phyloP scores from a whole-genome alignment of 768 basidiomycete genomes.

The Gymnopilus dilepis region DNA sequence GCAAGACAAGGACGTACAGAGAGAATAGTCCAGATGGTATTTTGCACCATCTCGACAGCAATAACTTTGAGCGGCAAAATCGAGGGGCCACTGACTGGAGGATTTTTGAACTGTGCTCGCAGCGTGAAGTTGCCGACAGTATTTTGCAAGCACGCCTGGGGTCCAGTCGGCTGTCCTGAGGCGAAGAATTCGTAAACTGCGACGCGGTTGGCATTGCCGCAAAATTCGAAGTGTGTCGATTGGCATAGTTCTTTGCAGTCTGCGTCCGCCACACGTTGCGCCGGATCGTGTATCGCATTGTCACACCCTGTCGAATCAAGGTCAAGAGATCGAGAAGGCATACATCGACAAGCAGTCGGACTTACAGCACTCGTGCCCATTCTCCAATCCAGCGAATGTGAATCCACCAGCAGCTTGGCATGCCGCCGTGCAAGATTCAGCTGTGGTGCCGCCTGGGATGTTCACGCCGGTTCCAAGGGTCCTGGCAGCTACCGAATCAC shows the following conservation, averaged over 20 bases:
- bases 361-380: slow-evolving; percentile 55
- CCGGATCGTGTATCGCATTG: slow-evolving; percentile 36
- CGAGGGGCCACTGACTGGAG: slow-evolving; percentile 34
- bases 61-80: slow-evolving; percentile 39
- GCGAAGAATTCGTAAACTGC: slow-evolving; percentile 42
- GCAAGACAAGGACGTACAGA: slow-evolving; percentile 35
- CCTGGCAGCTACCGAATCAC: slow-evolving; percentile 39
- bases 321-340: not conserved
- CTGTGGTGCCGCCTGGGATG: slow-evolving; percentile 50
- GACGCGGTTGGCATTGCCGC: slow-evolving; percentile 45
- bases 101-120: slow-evolving; percentile 39
- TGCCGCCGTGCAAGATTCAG: slow-evolving; percentile 53
- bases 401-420: slow-evolving; percentile 48
- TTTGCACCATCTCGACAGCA: slow-evolving; percentile 44
- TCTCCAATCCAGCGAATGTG: slow-evolving; percentile 49
- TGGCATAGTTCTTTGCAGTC: slow-evolving; percentile 47
- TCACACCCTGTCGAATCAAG: slow-evolving; percentile 41
- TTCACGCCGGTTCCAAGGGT: slow-evolving; percentile 41
- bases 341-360: slow-evolving; percentile 2
- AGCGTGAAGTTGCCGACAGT: slow-evolving; percentile 44
- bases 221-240: slow-evolving; percentile 42
- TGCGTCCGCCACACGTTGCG: slow-evolving; percentile 42
- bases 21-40: slow-evolving; percentile 45
- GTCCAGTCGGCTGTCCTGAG: slow-evolving; percentile 29
- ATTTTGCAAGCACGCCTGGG: slow-evolving; percentile 35